Conservation (phyloP, 139 green algal genomes). For the Coelastrella sp. region DNA sequence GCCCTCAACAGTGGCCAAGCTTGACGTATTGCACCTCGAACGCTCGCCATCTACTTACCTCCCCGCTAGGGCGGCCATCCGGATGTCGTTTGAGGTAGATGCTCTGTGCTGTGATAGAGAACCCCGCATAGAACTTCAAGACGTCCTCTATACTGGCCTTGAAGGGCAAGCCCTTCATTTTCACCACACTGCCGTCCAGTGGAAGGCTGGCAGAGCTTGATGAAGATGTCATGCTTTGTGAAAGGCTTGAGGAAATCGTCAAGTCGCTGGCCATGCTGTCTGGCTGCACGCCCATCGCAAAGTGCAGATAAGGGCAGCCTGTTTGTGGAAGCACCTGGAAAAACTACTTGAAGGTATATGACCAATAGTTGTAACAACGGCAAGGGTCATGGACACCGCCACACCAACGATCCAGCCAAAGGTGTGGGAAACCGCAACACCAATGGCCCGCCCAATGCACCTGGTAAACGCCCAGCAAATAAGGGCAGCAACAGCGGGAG, state of each 20-base stretch:
- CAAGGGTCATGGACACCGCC: too few relatives aligned
- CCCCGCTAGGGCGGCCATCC: constrained; percentile 71
- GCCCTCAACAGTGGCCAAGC: not conserved
- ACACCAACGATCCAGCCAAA: too few relatives aligned
- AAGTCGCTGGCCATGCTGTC: not conserved
- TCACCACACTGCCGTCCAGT: constrained; percentile 44
- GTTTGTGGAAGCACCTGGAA: not conserved
- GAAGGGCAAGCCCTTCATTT: constrained; percentile 50
- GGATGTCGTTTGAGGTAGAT: constrained; percentile 66
- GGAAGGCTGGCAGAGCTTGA: constrained; percentile 19
- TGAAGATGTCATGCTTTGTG: not conserved
- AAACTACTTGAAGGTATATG: too few relatives aligned
- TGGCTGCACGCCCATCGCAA: not conserved
- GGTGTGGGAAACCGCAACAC: too few relatives aligned
- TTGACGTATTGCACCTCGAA: not conserved
- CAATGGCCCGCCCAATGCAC: too few relatives aligned
- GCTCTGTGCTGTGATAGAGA: constrained; percentile 73
- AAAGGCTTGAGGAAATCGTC: not conserved
- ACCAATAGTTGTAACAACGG: too few relatives aligned
- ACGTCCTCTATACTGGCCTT: constrained; percentile 46
- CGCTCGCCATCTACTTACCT: constrained; percentile 57
- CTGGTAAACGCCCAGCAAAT: too few relatives aligned
- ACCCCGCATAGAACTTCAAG: constrained; percentile 55
- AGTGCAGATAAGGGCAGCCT: not conserved
- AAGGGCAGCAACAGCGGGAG: too few relatives aligned